A percentile compares a stretch with the other conserved stretches of the same genome.
phyloP scores from a whole-genome alignment of 441 rosid genomes.

The Dalechampia spathulata region DNA sequence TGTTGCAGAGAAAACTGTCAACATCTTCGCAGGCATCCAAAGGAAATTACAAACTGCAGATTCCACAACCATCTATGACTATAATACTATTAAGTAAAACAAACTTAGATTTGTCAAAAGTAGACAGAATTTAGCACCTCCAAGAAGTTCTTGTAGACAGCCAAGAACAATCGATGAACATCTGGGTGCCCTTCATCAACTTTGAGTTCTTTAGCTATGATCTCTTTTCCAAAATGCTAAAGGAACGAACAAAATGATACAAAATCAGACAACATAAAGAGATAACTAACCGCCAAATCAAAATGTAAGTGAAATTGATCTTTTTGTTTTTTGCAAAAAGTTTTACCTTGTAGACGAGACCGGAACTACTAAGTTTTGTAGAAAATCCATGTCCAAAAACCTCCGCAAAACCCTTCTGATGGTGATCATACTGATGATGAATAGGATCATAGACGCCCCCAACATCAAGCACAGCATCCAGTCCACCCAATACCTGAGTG shows the following conservation, averaged over 20 bases:
- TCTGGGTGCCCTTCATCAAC: conserved; percentile 70
- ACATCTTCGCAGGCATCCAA: not conserved
- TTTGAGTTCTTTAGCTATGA: conserved; percentile 71
- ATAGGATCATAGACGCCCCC: conserved; percentile 78
- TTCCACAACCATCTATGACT: not conserved
- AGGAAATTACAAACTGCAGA: not conserved
- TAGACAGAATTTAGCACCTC: conserved; percentile 34
- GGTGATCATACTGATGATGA: conserved; percentile 66
- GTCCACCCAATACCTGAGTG: conserved; percentile 65
- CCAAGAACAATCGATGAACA: conserved; percentile 67
- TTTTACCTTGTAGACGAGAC: conserved; percentile 32
- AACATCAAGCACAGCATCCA: conserved; percentile 87
- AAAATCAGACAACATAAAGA: conserved; percentile 1
- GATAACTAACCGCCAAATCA: not conserved
- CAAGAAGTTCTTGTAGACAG: conserved; percentile 87
- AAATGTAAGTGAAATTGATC: not conserved
- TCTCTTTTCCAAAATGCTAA: conserved; percentile 90
- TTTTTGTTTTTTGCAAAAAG: not conserved
- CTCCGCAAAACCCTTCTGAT: conserved; percentile 40
- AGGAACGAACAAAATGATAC: conserved; percentile 8
- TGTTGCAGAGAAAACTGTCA: not conserved
- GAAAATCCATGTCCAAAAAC: conserved; percentile 76
- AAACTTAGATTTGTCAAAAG: conserved; percentile 1
- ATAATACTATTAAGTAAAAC: not conserved
- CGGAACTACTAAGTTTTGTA: conserved; percentile 80